These are phyloP conservation scores for Herpetomonas tarakana DNA, from an alignment of 208 protist genomes.

Conservation along the genomic window DNA sequence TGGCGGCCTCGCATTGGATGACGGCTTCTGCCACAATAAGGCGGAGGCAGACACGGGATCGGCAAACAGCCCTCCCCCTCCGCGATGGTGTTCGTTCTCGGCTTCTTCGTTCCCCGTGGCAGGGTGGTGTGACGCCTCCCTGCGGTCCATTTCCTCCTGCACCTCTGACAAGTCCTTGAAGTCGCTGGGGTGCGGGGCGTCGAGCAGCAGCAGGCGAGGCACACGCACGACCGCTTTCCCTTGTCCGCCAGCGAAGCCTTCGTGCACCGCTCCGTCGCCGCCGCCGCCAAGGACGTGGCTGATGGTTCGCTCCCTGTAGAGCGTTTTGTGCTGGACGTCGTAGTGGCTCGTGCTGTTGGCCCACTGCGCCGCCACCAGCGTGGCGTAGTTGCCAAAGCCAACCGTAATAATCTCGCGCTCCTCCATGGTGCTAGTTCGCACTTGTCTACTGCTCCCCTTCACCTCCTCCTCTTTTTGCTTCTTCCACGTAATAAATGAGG, in stretches of 20 bases:
- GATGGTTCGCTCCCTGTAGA: constrained; percentile 51
- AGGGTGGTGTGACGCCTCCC: constrained; percentile 10
- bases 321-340: constrained; percentile 60
- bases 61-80: too few relatives aligned
- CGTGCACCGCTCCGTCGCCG: constrained; percentile 10
- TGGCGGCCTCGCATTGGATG: neutral
- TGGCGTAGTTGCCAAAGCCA: constrained; percentile 82
- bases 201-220: constrained; percentile 67
- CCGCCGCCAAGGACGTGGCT: constrained; percentile 30
- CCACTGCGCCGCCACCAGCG: constrained; percentile 85
- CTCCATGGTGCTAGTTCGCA: constrained; percentile 2
- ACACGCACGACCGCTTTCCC: constrained; percentile 24
- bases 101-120: neutral
- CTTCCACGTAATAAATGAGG: neutral
- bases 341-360: constrained; percentile 74
- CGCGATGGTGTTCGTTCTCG: neutral
- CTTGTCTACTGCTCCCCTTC: neutral
- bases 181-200: constrained; percentile 61
- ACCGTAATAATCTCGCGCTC: constrained; percentile 78
- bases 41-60: neutral
- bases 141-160: constrained; percentile 4
- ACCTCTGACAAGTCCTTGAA: constrained; percentile 31
- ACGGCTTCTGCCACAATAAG: neutral
- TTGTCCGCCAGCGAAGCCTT: neutral
- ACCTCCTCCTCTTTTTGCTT: neutral